These are phyloP conservation scores for Hapsidospora chrysogenum DNA, from an alignment of 495 filamentous ascomycete genomes.

Conservation along the genomic window DNA sequence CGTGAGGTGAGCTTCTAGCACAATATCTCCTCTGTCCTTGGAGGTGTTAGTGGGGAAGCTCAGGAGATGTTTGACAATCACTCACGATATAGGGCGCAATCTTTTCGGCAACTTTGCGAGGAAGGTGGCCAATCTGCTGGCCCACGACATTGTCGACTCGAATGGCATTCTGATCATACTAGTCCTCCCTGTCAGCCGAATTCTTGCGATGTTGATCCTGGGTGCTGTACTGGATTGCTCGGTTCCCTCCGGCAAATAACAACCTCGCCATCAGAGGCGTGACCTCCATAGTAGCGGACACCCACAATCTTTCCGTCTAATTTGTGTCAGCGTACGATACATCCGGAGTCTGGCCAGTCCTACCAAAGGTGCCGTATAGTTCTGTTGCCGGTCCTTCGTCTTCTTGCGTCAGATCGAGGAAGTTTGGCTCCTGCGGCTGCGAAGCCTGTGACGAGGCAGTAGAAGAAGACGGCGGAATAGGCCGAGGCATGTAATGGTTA, in stretches of 20 bases:
- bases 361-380: conserved; percentile 32
- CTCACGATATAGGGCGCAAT: conserved; percentile 56
- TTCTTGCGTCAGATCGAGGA: conserved; percentile 29
- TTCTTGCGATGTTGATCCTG: not conserved
- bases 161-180: conserved; percentile 66
- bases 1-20: conserved; percentile 42
- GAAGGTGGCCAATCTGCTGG: conserved; percentile 68
- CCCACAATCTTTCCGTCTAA: conserved; percentile 60
- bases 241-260: conserved; percentile 55
- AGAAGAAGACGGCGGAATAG: not conserved
- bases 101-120: conserved; percentile 43
- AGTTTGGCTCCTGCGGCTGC: not conserved
- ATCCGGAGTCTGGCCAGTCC: not conserved
- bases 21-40: conserved; percentile 24
- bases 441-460: not conserved
- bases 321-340: conserved; percentile 1
- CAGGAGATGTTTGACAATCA: not conserved
- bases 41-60: conserved; percentile 2
- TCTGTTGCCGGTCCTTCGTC: conserved; percentile 26
- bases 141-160: conserved; percentile 65
- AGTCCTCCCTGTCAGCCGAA: conserved; percentile 2
- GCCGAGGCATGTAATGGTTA: not conserved
- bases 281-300: conserved; percentile 58
- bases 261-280: conserved; percentile 54
- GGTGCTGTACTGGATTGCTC: conserved; percentile 29